Evolutionary conservation across 148 eudicot species (phyloP).

Genomic region (Pharnaceum exiguum): DNA sequence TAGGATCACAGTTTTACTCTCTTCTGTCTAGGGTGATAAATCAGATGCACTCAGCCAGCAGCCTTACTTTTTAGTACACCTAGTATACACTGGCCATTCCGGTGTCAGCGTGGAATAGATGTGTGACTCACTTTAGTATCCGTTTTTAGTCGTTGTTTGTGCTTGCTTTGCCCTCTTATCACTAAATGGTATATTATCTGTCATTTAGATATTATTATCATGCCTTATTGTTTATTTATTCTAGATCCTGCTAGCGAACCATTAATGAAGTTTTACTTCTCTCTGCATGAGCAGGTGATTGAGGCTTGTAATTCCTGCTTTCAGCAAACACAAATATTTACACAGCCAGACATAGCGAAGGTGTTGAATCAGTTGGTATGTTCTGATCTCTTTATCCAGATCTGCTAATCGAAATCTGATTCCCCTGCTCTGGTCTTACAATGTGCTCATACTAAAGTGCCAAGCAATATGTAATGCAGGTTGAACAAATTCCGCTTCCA

Average conservation of each 20-base stretch:
- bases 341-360: constrained; percentile 92
- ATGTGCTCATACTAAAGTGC: background rate
- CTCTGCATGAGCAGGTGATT: constrained; percentile 55
- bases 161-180: too few relatives aligned
- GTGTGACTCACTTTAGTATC: too few relatives aligned
- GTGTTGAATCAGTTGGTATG: constrained; percentile 94
- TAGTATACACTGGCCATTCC: too few relatives aligned
- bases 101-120: too few relatives aligned
- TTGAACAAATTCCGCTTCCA: constrained; percentile 97
- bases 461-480: constrained; percentile 38
- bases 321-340: constrained; percentile 75
- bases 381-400: background rate
- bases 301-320: constrained; percentile 98
- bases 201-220: too few relatives aligned
- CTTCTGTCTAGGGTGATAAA: too few relatives aligned
- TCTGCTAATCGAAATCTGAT: background rate
- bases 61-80: too few relatives aligned
- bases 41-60: too few relatives aligned
- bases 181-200: too few relatives aligned
- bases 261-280: background rate
- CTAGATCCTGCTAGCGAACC: constrained; percentile 3
- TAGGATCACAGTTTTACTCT: too few relatives aligned
- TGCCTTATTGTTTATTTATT: too few relatives aligned
- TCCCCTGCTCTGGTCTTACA: background rate
- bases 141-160: too few relatives aligned